Base-by-base conservation (phyloP, 768 basidiomycete species). In the Lyophyllum semitale region DNA sequence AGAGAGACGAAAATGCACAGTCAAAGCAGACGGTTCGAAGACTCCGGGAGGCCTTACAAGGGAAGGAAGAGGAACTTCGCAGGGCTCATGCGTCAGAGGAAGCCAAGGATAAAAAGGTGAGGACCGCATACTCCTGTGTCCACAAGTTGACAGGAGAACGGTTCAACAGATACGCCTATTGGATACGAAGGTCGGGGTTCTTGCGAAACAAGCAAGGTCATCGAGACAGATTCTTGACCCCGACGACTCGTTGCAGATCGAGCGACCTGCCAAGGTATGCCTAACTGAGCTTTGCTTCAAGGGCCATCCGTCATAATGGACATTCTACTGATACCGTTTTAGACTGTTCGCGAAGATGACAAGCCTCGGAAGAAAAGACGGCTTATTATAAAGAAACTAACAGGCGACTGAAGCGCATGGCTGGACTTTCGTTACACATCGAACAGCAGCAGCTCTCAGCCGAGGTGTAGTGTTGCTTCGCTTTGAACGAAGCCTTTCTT, bases 221-320 rank as follows among this genome's bases (percentile, higher is more conserved):
- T n/a, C 11, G 7, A 13, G 4, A 18, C 8, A 25, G 1, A 48
- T 44, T 8, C 50, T 54, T 18, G 56, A 59, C 26, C 50, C 58
- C 6, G 60, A 64, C 5, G 60, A 61, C 33, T 64, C 63, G 9
- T 42, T 64, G 29, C 57, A 56, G 32, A 35, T 61, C 26, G 49
- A 60, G 27, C 51, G 27, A 15, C 53, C 59, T 11, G 33, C 27
- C 13, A 30, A 42, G 43, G 61, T 59, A 45, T 15, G 37, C 22
- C 13, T 35, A 29, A 8, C 7, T 38, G 26, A n/a, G 3, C 13
- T 32, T 43, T 12, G n/a, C n/a, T n/a, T n/a, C n/a, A n/a, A n/a
- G n/a, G n/a, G n/a, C n/a, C n/a, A n/a, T n/a, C n/a, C n/a, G n/a
- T n/a, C n/a, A n/a, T 22, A 17, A 2, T 27, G 7, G 4, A 25